Evolutionary conservation across 305 asterid species (phyloP).

Genomic region (Solanum hybrid): DNA sequence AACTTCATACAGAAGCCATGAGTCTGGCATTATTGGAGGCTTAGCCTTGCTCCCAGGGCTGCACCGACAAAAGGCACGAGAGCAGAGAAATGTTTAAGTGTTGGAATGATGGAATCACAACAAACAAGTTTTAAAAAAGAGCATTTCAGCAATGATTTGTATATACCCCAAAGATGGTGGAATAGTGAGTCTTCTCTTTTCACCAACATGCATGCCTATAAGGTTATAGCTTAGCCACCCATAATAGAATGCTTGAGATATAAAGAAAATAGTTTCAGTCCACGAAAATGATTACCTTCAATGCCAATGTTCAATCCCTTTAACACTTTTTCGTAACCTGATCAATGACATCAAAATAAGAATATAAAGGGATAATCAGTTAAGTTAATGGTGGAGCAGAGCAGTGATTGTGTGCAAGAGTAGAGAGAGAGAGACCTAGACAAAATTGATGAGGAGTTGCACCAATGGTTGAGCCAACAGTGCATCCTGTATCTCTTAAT

Average conservation of each 20-base stretch:
- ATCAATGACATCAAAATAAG: slow-evolving; percentile 5
- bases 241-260: not conserved
- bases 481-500: slow-evolving; percentile 43
- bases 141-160: slow-evolving; percentile 1
- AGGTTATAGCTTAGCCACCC: not conserved
- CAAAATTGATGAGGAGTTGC: slow-evolving; percentile 26
- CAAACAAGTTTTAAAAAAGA: not conserved
- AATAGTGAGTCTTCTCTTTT: slow-evolving; percentile 48
- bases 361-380: not conserved
- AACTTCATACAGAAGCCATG: slow-evolving; percentile 55
- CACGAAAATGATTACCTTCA: slow-evolving; percentile 30
- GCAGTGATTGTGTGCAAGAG: not conserved
- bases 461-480: slow-evolving; percentile 33
- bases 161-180: slow-evolving; percentile 62
- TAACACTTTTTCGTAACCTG: slow-evolving; percentile 37
- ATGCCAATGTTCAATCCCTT: slow-evolving; percentile 59
- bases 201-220: slow-evolving; percentile 71
- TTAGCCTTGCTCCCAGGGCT: slow-evolving; percentile 32
- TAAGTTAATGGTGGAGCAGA: not conserved
- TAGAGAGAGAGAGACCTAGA: slow-evolving; percentile 31
- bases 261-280: not conserved
- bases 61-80: slow-evolving; percentile 17
- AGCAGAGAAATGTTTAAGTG: not conserved
- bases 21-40: slow-evolving; percentile 40
- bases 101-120: not conserved